These are phyloP conservation scores for Psidium guajava DNA, from an alignment of 345 rosid species.

Conservation along the genomic window DNA sequence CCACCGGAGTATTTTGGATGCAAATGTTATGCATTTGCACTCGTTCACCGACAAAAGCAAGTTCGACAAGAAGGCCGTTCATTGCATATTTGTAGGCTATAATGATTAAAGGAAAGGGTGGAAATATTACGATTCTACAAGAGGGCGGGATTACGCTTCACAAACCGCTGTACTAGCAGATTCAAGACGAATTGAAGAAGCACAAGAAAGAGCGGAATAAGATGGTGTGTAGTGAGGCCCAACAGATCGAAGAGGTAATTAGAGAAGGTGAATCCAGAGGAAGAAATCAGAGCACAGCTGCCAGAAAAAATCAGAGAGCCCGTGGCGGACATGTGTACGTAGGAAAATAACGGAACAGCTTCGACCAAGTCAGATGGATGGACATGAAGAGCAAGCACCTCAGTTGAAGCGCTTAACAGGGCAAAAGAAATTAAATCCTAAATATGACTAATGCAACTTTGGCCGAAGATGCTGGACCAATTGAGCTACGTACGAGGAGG, in stretches of 20 bases:
- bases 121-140: background rate
- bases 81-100: background rate
- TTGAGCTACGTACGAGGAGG: background rate
- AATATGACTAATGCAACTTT: background rate
- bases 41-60: background rate
- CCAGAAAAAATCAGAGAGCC: background rate
- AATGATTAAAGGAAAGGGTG: conserved; percentile 1
- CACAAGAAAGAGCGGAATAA: background rate
- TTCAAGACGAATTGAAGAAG: background rate
- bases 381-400: background rate
- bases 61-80: background rate
- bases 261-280: background rate
- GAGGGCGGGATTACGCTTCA: background rate
- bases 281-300: background rate
- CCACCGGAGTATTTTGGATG: background rate
- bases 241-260: background rate
- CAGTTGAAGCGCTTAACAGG: background rate
- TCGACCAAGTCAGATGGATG: background rate
- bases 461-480: background rate
- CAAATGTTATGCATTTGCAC: background rate
- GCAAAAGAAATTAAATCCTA: background rate
- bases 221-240: background rate
- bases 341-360: background rate
- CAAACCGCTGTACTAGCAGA: background rate
- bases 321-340: background rate